These are phyloP conservation scores for Orobanche coerulescens DNA, from an alignment of 257 asterid species.

Conservation along the genomic window DNA sequence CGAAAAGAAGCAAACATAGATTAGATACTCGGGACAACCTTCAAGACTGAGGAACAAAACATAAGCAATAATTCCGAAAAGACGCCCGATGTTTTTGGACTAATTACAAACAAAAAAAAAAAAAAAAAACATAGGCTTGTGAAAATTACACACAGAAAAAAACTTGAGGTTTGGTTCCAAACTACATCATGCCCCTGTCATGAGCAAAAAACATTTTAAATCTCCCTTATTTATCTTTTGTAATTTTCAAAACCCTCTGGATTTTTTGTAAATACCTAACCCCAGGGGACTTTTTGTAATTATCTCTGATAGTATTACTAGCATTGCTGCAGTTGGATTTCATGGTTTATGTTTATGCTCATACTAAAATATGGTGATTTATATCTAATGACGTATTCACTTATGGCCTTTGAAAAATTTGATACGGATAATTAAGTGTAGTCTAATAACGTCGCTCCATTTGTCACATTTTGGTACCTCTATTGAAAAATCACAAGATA, in stretches of 20 bases:
- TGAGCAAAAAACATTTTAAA: too few species aligned
- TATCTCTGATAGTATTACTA: too few species aligned
- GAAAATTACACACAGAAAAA: neutral
- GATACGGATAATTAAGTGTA: too few species aligned
- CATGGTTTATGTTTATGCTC: too few species aligned
- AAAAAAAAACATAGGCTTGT: neutral
- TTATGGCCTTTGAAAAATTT: too few species aligned
- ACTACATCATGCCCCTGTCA: too few species aligned
- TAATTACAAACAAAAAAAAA: neutral
- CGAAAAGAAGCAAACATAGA: neutral
- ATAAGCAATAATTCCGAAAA: neutral
- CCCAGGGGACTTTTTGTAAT: neutral
- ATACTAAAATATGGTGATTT: too few species aligned
- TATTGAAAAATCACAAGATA: too few species aligned
- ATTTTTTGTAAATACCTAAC: neutral
- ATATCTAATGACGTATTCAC: too few species aligned
- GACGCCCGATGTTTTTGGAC: neutral
- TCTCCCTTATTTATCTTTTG: neutral
- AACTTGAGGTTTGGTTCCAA: neutral
- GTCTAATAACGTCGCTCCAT: too few species aligned
- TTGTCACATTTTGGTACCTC: too few species aligned
- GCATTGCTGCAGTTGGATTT: too few species aligned
- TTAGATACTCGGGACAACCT: slow-evolving; percentile 12
- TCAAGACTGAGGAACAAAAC: neutral
- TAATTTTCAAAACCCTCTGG: neutral